Conservation (phyloP, 179 eudicot genomes). For the Sideroxylon spinosum region DNA sequence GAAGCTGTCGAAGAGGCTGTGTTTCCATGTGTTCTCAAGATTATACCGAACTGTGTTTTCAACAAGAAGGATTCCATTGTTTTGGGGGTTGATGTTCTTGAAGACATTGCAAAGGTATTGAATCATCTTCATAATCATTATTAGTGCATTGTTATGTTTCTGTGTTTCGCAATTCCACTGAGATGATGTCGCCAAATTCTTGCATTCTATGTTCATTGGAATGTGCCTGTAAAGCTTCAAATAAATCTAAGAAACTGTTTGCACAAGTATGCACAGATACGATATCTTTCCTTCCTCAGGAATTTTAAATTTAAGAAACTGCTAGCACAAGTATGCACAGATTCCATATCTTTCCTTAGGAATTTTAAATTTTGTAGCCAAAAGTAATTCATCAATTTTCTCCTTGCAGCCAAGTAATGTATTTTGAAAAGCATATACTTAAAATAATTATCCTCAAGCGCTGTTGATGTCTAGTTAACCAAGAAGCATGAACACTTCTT, state of each 20-base stretch:
- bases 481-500: too few relatives aligned
- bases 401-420: neutral
- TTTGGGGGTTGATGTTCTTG: conserved; percentile 85
- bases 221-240: neutral
- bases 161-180: neutral
- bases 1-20: conserved; percentile 91
- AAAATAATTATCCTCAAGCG: neutral
- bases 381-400: neutral
- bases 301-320: neutral
- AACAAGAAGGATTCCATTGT: conserved; percentile 95
- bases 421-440: neutral
- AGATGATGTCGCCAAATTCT: too few relatives aligned
- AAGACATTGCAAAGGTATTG: conserved; percentile 79
- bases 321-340: neutral
- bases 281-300: too few relatives aligned
- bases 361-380: neutral
- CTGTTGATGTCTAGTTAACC: neutral
- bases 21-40: conserved; percentile 89
- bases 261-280: too few relatives aligned
- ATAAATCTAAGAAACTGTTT: too few relatives aligned
- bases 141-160: conserved; percentile 4
- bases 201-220: neutral
- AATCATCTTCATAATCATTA: neutral
- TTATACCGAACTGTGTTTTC: conserved; percentile 74
- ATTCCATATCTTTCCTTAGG: neutral